Evolutionary conservation across 2,329 filamentous ascomycete species (phyloP), one percentile per base, ranked within the genome.

Genomic region (Pyrenophora teres): DNA sequence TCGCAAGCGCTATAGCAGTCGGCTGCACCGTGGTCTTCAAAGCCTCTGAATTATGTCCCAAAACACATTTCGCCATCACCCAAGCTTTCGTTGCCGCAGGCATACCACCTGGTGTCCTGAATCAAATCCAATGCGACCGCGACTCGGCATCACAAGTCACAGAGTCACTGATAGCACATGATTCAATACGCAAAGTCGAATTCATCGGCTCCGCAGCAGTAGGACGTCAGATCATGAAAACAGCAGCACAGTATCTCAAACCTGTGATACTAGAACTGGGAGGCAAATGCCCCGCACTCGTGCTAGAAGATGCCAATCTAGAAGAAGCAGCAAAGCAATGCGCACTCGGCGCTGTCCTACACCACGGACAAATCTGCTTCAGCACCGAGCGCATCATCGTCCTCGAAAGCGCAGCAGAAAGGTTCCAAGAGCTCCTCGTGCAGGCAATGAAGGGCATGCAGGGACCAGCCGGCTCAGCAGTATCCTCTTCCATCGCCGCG

Each of bases 251-350:
- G 65, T 76, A 87, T 60, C 77, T 94, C 27, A 95, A 95, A 77
- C 90, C 89, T 0, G 80, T 88, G 0, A 76, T 94, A 2, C 81
- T 94, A 64, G 91, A 95, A 72, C 78, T 95, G 1, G 91, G 91
- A 3, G 90, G 90, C 32, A 95, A 95, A 71, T 87, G 88, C 0
- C 84, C 85, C 0, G 85, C 88, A 2, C 86, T 95, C 53, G 85
- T 95, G 1, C 85, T 88, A 69, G 85, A 89, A 47, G 90, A 95
- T 72, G 90, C 91, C 9, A 82, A 94, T 49, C 13, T 67, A 15
- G 39, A 47, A 27, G 56, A 62, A 23, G 61, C 64, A 4, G 64
- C 64, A 0, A 44, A 15, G n/a, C 40, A 63, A n/a, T 67, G 64
- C 38, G 57, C 59, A 1, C 44, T 62, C 39, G 61, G 64, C 16